Evolutionary conservation across 345 rosid genomes (phyloP).

Genomic region (Corchorus olitorius): DNA sequence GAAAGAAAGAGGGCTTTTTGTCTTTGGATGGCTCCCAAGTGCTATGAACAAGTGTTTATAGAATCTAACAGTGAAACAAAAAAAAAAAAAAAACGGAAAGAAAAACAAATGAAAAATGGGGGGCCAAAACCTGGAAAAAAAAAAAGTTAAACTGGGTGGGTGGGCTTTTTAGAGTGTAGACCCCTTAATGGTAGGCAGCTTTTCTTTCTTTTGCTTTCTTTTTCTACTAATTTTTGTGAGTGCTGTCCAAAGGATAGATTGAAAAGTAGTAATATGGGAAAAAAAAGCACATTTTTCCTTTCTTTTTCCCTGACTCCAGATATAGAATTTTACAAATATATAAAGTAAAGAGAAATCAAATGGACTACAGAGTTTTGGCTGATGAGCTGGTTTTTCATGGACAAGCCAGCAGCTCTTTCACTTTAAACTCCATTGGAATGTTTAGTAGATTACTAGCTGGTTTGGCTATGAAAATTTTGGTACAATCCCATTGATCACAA

Average conservation of each 20-base stretch:
- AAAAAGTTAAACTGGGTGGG: slow-evolving; percentile 28
- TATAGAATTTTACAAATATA: neutral
- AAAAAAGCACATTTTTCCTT: neutral
- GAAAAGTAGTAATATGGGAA: slow-evolving; percentile 24
- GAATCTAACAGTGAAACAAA: slow-evolving; percentile 26
- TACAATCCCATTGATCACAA: neutral
- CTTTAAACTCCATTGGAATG: neutral
- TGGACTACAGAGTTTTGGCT: neutral
- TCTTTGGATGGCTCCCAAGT: slow-evolving; percentile 14
- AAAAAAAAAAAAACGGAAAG: slow-evolving; percentile 7
- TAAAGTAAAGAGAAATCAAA: neutral
- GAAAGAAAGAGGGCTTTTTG: slow-evolving; percentile 40
- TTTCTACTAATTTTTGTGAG: slow-evolving; percentile 22
- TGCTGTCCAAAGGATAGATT: slow-evolving; percentile 28
- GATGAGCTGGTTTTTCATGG: neutral
- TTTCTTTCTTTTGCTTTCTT: slow-evolving; percentile 20
- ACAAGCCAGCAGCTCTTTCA: neutral
- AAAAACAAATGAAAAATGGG: neutral
- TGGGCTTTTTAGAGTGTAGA: slow-evolving; percentile 27
- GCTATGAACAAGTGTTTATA: slow-evolving; percentile 3
- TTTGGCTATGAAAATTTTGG: neutral
- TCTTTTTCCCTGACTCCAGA: neutral
- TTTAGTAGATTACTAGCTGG: neutral
- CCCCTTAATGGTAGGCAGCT: slow-evolving; percentile 40
- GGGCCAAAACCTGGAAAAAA: slow-evolving; percentile 12